Conservation (phyloP, 345 rosid genomes). For the Camelina hispida region DNA sequence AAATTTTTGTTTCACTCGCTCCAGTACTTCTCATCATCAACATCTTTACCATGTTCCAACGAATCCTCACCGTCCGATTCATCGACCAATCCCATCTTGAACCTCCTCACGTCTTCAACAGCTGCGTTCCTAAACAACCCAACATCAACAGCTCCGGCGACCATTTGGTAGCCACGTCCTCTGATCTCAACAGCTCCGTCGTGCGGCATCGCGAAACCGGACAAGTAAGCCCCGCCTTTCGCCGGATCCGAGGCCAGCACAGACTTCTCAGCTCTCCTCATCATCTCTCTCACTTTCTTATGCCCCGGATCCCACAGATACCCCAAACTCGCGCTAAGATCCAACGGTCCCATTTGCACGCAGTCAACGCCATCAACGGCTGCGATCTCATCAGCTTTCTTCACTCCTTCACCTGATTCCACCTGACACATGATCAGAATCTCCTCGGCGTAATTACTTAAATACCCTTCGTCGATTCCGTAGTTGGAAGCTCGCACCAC, state of each 20-base stretch:
- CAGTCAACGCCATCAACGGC: constrained; percentile 91
- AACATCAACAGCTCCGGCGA: constrained; percentile 75
- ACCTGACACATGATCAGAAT: constrained; percentile 91
- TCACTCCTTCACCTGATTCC: constrained; percentile 72
- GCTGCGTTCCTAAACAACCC: constrained; percentile 73
- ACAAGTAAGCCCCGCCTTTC: constrained; percentile 62
- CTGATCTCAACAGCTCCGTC: constrained; percentile 61
- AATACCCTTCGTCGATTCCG: constrained; percentile 84
- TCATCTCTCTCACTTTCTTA: constrained; percentile 75
- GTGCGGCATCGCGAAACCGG: constrained; percentile 77
- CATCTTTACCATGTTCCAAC: constrained; percentile 39
- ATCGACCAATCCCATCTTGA: constrained; percentile 55
- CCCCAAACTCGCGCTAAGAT: constrained; percentile 87
- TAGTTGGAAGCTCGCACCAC: constrained; percentile 82
- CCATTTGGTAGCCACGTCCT: constrained; percentile 77
- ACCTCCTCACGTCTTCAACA: constrained; percentile 75
- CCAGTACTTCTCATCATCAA: constrained; percentile 53
- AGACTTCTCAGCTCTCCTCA: constrained; percentile 71
- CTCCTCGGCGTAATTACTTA: constrained; percentile 68
- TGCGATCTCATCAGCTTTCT: constrained; percentile 71
- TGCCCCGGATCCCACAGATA: constrained; percentile 94
- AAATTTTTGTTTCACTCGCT: constrained; percentile 36
- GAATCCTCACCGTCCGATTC: constrained; percentile 49
- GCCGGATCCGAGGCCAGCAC: constrained; percentile 55
- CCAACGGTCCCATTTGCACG: constrained; percentile 94